These are phyloP conservation scores for Emydomyces testavorans DNA, from an alignment of 2,329 filamentous ascomycete genomes.

Conservation along the genomic window DNA sequence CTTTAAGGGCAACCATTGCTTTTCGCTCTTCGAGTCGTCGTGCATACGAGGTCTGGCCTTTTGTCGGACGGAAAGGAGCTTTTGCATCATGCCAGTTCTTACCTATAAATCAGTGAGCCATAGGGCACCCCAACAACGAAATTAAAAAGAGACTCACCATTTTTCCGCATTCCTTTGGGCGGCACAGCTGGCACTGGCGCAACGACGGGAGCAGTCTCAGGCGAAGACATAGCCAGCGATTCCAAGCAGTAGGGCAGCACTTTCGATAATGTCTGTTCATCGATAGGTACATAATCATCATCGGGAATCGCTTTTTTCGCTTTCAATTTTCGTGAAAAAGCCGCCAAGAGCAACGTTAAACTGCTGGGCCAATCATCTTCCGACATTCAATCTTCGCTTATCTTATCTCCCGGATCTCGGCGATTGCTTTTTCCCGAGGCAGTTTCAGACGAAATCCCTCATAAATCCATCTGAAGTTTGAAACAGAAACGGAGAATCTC, in stretches of 20 bases:
- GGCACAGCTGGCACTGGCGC: conserved; percentile 6
- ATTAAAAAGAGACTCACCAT: conserved; percentile 47
- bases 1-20: conserved; percentile 65
- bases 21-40: conserved; percentile 61
- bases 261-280: too few species aligned
- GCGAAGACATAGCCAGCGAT: conserved; percentile 17
- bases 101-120: conserved; percentile 43
- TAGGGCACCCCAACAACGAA: not conserved
- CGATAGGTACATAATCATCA: too few species aligned
- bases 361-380: not conserved
- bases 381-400: not conserved
- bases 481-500: too few species aligned
- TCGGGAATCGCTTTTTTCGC: too few species aligned
- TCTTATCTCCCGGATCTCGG: conserved; percentile 12
- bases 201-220: conserved; percentile 19
- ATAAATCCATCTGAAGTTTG: not conserved
- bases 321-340: too few species aligned
- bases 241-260: not conserved
- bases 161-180: conserved; percentile 62
- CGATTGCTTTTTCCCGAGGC: not conserved
- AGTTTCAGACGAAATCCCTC: too few species aligned
- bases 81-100: conserved; percentile 88
- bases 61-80: conserved; percentile 70
- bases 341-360: not conserved
- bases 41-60: conserved; percentile 67